Base-by-base conservation (phyloP, 768 basidiomycete genomes). In the Russula emetica region DNA sequence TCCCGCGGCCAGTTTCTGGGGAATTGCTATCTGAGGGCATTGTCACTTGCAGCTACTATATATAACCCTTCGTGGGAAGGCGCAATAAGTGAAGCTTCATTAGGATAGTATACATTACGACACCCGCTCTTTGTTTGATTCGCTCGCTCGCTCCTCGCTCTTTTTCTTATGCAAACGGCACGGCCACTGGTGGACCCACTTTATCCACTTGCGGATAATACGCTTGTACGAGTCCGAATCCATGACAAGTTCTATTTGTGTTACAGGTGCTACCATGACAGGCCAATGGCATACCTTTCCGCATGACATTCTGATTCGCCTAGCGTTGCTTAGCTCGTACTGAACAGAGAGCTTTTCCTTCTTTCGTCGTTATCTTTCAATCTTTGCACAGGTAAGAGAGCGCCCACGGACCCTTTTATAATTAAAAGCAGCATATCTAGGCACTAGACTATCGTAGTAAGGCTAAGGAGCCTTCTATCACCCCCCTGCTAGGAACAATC, bases 11-110 rank as follows among this genome's bases (percentile, higher is more conserved):
- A 28, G 38, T 34, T 32, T 49, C 24, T 30, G 54, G 24, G 36
- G 40, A 36, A 22, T 14, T 24, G 28, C 13, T 51, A 26, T 44
- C 49, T 49, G 55, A n/a, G 30, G n/a, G n/a, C n/a, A n/a, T n/a
- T n/a, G n/a, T n/a, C n/a, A n/a, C n/a, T n/a, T n/a, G n/a, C n/a
- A n/a, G n/a, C n/a, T n/a, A n/a, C n/a, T n/a, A n/a, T n/a, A n/a
- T n/a, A n/a, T 64, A 60, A 32, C 63, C 62, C 62, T 32, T 54
- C 52, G 5, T 22, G 63, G 52, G 24, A 34, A 55, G 20, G 51
- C n/a, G 50, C 42, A 47, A 11, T 14, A 14, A 5, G 44, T 36
- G n/a, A 58, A 47, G 42, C n/a, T 38, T 18, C 40, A 14, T 58
- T 28, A 40, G 52, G 26, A 30, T 30, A 30, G 1, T 20, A 22